phyloP scores from a whole-genome alignment of 164 flowering plant species.

The Cinnamomum chago region DNA sequence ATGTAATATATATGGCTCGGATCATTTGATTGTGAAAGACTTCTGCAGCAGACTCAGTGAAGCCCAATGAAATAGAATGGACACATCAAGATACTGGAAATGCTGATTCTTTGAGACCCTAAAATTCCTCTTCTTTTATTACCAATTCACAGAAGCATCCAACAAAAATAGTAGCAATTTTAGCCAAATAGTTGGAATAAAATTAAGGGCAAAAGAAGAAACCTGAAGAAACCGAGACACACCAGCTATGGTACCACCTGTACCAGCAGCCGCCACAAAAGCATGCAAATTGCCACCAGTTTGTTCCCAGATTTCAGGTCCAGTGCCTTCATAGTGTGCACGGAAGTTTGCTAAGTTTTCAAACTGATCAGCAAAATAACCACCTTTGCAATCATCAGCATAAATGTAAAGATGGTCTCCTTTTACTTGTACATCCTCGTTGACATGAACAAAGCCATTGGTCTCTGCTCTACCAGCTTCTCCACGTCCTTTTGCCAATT shows the following conservation, averaged over 20 bases:
- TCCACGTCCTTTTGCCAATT: constrained; percentile 37
- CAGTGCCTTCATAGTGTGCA: constrained; percentile 93
- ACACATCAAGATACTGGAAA: no score
- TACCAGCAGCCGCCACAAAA: constrained; percentile 93
- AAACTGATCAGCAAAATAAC: constrained; percentile 97
- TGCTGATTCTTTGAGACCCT: background rate
- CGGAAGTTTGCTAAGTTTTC: constrained; percentile 92
- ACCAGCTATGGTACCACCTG: constrained; percentile 95
- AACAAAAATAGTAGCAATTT: background rate
- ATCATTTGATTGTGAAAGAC: no score
- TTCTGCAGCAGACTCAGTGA: no score
- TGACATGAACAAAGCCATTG: constrained; percentile 23
- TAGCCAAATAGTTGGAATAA: background rate
- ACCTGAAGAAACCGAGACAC: constrained; percentile 85
- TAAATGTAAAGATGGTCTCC: constrained; percentile 24
- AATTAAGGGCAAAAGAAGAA: background rate
- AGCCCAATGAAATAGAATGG: no score
- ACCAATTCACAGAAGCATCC: background rate
- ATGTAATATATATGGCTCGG: no score
- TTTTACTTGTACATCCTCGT: constrained; percentile 26
- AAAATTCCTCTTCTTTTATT: background rate
- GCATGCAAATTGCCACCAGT: constrained; percentile 72
- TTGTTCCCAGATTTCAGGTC: constrained; percentile 96
- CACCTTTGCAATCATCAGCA: constrained; percentile 55
- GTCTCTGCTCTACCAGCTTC: constrained; percentile 20